Evolutionary conservation across 2,329 filamentous ascomycete genomes (phyloP), one percentile per base, ranked within the genome.

Genomic region (Xylaria sp.): DNA sequence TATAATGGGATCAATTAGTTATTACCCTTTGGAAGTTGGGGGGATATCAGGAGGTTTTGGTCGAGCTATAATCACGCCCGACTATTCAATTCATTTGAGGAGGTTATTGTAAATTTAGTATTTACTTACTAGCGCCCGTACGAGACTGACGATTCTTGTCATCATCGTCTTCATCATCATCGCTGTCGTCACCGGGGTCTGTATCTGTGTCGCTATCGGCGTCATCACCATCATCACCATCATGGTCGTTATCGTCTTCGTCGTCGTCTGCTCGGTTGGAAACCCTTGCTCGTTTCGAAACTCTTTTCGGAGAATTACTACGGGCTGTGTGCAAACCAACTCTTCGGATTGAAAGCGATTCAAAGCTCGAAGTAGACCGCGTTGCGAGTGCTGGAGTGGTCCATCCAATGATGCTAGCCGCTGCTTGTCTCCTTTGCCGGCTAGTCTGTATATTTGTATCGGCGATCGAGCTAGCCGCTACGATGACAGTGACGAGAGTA

Each of bases 211-310:
- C 36, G 17, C 39, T 59, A 1, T 39, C 36, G 3, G 55, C 57
- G 39, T 70, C 71, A 10, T 66, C 61, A 4, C 70, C 59, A 7
- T 50, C 20, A 22, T 66, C 55, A 20, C 60, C 66, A 42, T 70
- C 39, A 5, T 51, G 61, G 5, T 51, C 44, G 2, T 65, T 61
- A 29, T 53, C 42, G 4, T 59, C 54, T 2, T 63, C 63, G 3
- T 61, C 55, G 9, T 57, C 55, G 1, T 61, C 38, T 6, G 61
- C 60, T 33, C 64, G 55, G 20, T 3, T 49, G 5, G 59, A 57
- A 47, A 42, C 13, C 25, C 27, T 38, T 42, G 17, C 45, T 36
- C 64, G 56, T 27, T 5, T 54, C 2, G 59, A 54, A 36, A 47
- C 15, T 25, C 29, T 51, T 62, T 9, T 54, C n/a, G 20, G 33